phyloP scores from a whole-genome alignment of 768 basidiomycete genomes.

The Zangia roseola region DNA sequence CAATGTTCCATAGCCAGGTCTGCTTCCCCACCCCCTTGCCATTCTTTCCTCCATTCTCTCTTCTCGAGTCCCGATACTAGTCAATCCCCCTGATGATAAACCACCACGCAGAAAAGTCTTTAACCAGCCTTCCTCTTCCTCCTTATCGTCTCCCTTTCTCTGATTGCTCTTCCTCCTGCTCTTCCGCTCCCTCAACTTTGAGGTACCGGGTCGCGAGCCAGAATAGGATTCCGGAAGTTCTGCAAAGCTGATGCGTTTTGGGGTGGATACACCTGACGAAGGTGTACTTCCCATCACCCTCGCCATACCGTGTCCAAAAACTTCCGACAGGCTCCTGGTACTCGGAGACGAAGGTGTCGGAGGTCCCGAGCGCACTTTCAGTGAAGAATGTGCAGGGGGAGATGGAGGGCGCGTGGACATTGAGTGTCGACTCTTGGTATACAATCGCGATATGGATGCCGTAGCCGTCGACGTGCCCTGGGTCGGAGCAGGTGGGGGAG shows the following conservation, averaged over 20 bases:
- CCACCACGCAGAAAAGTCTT: conserved; percentile 18
- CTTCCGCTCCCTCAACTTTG: conserved; percentile 35
- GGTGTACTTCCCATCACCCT: conserved; percentile 37
- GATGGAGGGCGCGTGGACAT: conserved; percentile 63
- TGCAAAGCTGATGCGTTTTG: conserved; percentile 79
- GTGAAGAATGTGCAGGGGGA: conserved; percentile 53
- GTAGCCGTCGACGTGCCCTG: conserved; percentile 73
- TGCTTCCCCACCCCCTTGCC: conserved; percentile 47
- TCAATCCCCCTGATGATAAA: conserved; percentile 23
- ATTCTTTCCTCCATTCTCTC: conserved; percentile 54
- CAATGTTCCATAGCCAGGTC: conserved; percentile 38
- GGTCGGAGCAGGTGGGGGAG: conserved; percentile 48
- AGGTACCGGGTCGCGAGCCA: conserved; percentile 31
- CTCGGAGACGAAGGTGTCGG: conserved; percentile 39
- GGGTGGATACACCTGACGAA: conserved; percentile 55
- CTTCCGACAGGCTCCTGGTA: conserved; percentile 23
- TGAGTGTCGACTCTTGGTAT: conserved; percentile 58
- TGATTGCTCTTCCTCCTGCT: conserved; percentile 34
- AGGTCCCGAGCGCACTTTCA: conserved; percentile 40
- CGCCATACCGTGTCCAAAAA: conserved; percentile 29
- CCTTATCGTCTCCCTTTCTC: conserved; percentile 30
- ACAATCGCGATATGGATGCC: conserved; percentile 74
- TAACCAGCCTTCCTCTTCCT: conserved; percentile 28
- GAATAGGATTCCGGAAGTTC: conserved; percentile 69
- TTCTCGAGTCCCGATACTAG: conserved; percentile 34